Evolutionary conservation across 192 early-diverging fungal genomes (phyloP), one percentile per base, ranked within the genome.

Genomic region (Backusella liffmaniae): DNA sequence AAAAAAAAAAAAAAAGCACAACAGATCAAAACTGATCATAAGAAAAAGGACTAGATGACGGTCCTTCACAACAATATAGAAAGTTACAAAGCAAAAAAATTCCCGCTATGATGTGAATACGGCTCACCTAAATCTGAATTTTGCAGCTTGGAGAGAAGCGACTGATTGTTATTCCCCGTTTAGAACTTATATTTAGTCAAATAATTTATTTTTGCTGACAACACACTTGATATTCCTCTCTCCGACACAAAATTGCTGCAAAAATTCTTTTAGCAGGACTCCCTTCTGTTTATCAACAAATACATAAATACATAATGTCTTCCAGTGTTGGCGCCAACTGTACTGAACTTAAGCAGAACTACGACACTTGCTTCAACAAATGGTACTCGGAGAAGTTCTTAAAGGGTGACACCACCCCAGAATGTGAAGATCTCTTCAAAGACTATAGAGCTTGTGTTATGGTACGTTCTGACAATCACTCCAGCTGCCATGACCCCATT

Each of bases 371-470:
- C 79, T 98, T 98, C 78, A 96, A 96, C 79, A 91, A 92, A 73
- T 98, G 97, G 97, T 98, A 98, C 80, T 91, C 95, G 49, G 94
- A 96, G 80, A 94, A 94, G 83, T 96, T 96, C 75, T 82, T 98
- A n/a, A 93, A 95, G 72, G 96, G 97, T 36, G 90, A 94, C 53
- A 87, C 86, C 15, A 85, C 87, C 2, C 88, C 89, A 26, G 91
- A 92, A 81, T 98, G 97, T 84, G 90, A 93, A 56, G 91, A 92
- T 69, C 75, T 96, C 13, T 96, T 98, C 79, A 87, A 92, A 78
- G 82, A 87, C 73, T 98, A 98, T 79, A 88, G 89, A 76, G 89
- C 86, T 7, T 97, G 97, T 76, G 87, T 98, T 10, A 86, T 91
- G 91, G 94, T 95, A 84, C 68, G 68, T 10, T 37, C n/a, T 29